These are phyloP conservation scores for Fusarium sp. DNA, from an alignment of 2,329 filamentous ascomycete species.

Conservation along the genomic window DNA sequence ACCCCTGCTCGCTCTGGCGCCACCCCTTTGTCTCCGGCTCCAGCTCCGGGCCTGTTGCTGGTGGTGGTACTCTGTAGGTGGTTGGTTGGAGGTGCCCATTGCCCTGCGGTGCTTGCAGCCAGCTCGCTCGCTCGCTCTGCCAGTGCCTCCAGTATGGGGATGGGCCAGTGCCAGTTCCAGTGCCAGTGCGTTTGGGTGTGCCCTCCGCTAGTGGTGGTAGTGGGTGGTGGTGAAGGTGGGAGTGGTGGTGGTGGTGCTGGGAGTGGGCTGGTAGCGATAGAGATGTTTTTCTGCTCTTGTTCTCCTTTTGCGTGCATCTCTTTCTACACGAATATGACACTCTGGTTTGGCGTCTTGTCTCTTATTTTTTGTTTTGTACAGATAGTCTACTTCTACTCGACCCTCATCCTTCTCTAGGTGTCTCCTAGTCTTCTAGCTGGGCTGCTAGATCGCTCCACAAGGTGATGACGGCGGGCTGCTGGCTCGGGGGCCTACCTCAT, in stretches of 20 bases:
- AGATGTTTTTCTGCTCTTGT: neutral
- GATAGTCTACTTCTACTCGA: neutral
- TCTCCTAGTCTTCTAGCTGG: slow-evolving; percentile 11
- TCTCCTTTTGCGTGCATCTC: neutral
- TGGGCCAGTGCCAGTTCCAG: neutral
- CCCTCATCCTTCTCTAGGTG: slow-evolving; percentile 1
- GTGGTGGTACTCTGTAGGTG: slow-evolving; percentile 13
- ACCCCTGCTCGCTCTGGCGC: slow-evolving; percentile 25
- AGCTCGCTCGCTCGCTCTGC: slow-evolving; percentile 11
- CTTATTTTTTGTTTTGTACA: neutral
- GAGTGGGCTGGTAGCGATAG: slow-evolving; percentile 13
- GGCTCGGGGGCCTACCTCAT: neutral
- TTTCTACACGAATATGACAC: neutral
- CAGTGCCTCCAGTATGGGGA: slow-evolving; percentile 6
- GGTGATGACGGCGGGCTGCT: neutral
- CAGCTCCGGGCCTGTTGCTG: slow-evolving; percentile 37
- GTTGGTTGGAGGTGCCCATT: slow-evolving; percentile 1
- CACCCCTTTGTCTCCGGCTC: slow-evolving; percentile 40
- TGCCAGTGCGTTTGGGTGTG: slow-evolving; percentile 28
- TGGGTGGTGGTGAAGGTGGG: neutral
- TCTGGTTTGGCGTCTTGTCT: neutral
- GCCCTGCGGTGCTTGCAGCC: slow-evolving; percentile 6
- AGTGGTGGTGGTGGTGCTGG: slow-evolving; percentile 6
- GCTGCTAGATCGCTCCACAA: neutral
- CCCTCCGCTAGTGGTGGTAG: slow-evolving; percentile 11